These are phyloP conservation scores for Suillus bovinus DNA, from an alignment of 768 basidiomycete genomes.

Conservation along the genomic window DNA sequence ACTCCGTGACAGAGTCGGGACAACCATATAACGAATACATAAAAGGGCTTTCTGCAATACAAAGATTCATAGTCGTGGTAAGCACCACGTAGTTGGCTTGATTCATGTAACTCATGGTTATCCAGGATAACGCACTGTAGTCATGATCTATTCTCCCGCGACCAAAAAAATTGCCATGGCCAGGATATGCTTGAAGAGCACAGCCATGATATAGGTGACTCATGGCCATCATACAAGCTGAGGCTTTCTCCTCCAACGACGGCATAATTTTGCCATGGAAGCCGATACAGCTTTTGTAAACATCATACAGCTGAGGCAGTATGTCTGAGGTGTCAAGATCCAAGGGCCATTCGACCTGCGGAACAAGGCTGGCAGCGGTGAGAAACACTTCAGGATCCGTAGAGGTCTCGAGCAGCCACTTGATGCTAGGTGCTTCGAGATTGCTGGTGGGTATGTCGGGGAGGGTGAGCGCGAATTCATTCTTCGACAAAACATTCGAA, in stretches of 20 bases:
- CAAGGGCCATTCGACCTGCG: too few species aligned
- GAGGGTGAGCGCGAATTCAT: neutral
- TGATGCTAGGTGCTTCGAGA: too few species aligned
- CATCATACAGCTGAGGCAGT: neutral
- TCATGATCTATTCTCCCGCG: neutral
- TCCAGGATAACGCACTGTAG: neutral
- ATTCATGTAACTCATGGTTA: fast-evolving
- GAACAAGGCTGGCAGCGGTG: too few species aligned
- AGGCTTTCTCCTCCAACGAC: neutral
- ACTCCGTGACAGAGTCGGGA: neutral
- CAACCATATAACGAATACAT: fast-evolving
- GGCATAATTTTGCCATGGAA: neutral
- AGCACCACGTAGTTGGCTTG: neutral
- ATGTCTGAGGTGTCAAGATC: too few species aligned
- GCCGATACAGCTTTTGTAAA: neutral
- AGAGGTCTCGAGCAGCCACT: too few species aligned
- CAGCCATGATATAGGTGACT: neutral
- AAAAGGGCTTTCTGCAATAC: neutral
- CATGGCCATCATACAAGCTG: neutral
- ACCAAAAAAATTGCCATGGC: neutral
- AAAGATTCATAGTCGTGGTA: neutral
- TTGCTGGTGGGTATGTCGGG: neutral
- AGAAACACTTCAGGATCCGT: too few species aligned
- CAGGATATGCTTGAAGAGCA: neutral
- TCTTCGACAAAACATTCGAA: neutral